Evolutionary conservation across 768 basidiomycete genomes (phyloP), one percentile per base, ranked within the genome.

Genomic region (Boletus subcaerulescens): DNA sequence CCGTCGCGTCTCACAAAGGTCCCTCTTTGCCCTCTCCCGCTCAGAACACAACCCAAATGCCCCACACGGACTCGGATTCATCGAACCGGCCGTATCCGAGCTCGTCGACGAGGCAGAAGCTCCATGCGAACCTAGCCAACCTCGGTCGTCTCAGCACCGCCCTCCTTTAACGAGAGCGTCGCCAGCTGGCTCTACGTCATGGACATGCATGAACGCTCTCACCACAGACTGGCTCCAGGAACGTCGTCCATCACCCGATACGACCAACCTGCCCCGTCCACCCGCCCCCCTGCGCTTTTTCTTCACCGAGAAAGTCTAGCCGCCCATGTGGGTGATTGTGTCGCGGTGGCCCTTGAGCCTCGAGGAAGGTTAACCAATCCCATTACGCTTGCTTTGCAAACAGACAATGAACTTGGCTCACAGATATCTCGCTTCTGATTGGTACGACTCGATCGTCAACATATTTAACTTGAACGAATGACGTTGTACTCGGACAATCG

Each of bases 181-280:
- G 89, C 94, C 14, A 92, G 90, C 66, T 95, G 86, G 81, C 72
- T 96, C 12, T 95, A 94, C 67, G 84, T 87, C 22, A 86, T 95
- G 84, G 88, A 91, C 66, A 96, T n/a, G n/a, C n/a, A n/a, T 98
- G 92, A 93, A 95, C 66, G 85, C 92, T 3, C 80, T 96, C 53
- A 93, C 93, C n/a, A 86, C 86, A 0, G 94, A 97, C 67, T 97
- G 93, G 93, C 84, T 83, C 1, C 88, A 94, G 79, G 92, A 87
- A 57, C 12, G 64, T 41, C 8, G 7, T 31, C 6, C 1, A 3
- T 35, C 18, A 0, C 41, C 32, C 4, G 8, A 42, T 31, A n/a
- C n/a, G n/a, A n/a, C n/a, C n/a, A n/a, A n/a, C n/a, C n/a, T n/a
- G n/a, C n/a, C n/a, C n/a, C n/a, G n/a, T n/a, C n/a, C n/a, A n/a